phyloP scores from a whole-genome alignment of 2,329 filamentous ascomycete genomes.

The Mariannaea sp. region DNA sequence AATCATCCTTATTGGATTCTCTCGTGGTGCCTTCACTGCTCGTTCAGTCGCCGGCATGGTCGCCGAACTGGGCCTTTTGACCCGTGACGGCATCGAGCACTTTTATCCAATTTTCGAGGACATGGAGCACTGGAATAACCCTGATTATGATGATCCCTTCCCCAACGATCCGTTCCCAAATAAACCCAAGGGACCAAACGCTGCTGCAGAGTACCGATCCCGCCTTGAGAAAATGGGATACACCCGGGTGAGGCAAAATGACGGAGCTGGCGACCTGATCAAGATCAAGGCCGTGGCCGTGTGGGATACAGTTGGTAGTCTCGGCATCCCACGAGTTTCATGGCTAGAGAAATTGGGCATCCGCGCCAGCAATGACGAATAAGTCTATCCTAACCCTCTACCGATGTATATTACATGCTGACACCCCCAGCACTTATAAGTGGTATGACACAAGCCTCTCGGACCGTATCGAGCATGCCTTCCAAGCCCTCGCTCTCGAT shows the following conservation, averaged over 20 bases:
- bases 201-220: constrained; percentile 49
- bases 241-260: constrained; percentile 49
- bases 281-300: constrained; percentile 53
- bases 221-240: constrained; percentile 50
- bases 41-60: constrained; percentile 62
- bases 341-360: constrained; percentile 55
- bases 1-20: constrained; percentile 62
- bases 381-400: constrained; percentile 39
- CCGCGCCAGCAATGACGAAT: constrained; percentile 51
- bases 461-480: constrained; percentile 59
- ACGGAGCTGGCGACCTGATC: constrained; percentile 50
- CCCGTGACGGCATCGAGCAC: constrained; percentile 56
- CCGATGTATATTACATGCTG: constrained; percentile 29
- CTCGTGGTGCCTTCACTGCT: constrained; percentile 62
- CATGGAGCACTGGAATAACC: constrained; percentile 58
- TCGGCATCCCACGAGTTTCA: constrained; percentile 51
- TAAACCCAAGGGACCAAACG: constrained; percentile 53
- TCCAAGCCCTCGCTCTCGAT: constrained; percentile 63
- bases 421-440: constrained; percentile 48
- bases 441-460: constrained; percentile 61
- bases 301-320: constrained; percentile 51
- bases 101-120: constrained; percentile 63
- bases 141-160: constrained; percentile 52
- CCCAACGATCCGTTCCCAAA: constrained; percentile 52
- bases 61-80: constrained; percentile 55